Evolutionary conservation across 2,329 filamentous ascomycete genomes (phyloP), one percentile per base, ranked within the genome.

Genomic region (Decorospora gaudefroyi): DNA sequence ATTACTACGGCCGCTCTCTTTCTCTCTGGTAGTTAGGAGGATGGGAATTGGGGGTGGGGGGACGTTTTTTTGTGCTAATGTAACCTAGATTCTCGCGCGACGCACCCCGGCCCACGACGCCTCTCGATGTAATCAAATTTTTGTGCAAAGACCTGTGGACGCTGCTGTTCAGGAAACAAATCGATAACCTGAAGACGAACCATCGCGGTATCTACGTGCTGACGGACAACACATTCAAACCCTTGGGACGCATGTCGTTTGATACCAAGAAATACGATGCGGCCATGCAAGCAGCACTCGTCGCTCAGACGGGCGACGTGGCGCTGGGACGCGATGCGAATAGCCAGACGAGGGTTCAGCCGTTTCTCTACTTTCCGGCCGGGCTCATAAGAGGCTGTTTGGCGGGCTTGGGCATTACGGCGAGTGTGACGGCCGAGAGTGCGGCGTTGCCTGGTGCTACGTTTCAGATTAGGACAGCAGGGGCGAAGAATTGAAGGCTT

Each of bases 171-270:
- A 82, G 88, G 68, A 99, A 99, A 74, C 95, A 97, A 71, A 89
- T 99, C 65, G 93, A 99, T 72, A 99, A 99, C 69, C 79, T 99
- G 32, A 99, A 99, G 74, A 99, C 93, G 6, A 99, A 99, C 67
- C 93, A 99, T 69, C 79, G 93, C 12, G 93, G 93, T 36, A 90
- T 97, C 57, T 99, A 96, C 71, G 93, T 99, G 29, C 76, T 99
- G 38, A 97, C 92, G 10, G 93, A 99, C 73, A 90, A 90, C 67
- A 78, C 86, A 7, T 99, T 99, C 74, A 86, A 89, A 34, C 91
- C 92, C 0, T 86, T 99, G 57, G 81, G 84, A 23, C 82, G 90
- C 34, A 96, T 97, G 91, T 92, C 87, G 64, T 87, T 90, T 54
- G 86, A 92, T 34, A 71, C 64, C 0, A 65, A 64, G 15, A 68